Percentiles rank a stretch among this genome's conserved stretches.
phyloP scores from a whole-genome alignment of 2,329 filamentous ascomycete species.

The Gnomoniopsis sp. region DNA sequence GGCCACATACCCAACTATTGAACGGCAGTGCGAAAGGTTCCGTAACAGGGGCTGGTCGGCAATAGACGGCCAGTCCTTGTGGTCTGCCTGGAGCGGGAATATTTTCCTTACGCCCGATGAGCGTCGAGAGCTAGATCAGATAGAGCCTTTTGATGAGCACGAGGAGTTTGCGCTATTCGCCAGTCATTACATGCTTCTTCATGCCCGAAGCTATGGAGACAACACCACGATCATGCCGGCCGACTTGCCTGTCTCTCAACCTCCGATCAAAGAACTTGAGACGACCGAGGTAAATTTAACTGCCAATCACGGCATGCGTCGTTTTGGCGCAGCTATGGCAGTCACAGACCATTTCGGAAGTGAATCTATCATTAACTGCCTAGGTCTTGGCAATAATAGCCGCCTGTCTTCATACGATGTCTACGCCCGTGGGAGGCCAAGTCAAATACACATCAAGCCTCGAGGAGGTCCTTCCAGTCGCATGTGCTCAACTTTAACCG shows the following conservation, averaged over 20 bases:
- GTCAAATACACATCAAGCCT: constrained; percentile 13
- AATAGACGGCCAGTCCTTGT: constrained; percentile 65
- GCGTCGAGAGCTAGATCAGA: constrained; percentile 58
- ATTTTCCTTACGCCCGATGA: constrained; percentile 60
- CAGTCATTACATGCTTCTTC: constrained; percentile 78
- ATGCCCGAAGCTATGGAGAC: constrained; percentile 46
- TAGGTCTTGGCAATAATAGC: constrained; percentile 42
- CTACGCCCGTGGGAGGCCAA: constrained; percentile 30
- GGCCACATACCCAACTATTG: constrained; percentile 61
- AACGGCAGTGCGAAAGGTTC: constrained; percentile 69
- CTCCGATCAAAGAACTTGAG: constrained; percentile 7
- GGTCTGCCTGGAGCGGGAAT: constrained; percentile 76
- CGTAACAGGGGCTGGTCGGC: constrained; percentile 62
- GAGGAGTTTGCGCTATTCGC: constrained; percentile 83
- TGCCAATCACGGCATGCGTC: constrained; percentile 44
- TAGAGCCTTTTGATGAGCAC: constrained; percentile 82
- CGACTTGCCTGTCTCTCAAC: neutral
- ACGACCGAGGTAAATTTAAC: constrained; percentile 34
- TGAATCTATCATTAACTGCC: constrained; percentile 42
- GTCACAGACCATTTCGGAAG: constrained; percentile 34
- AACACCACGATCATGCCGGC: neutral
- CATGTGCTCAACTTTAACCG: constrained; percentile 76
- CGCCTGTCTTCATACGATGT: constrained; percentile 50
- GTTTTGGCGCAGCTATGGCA: constrained; percentile 57
- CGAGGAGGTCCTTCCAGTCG: constrained; percentile 41